These are phyloP conservation scores for Ceratobasidium sp. DNA, from an alignment of 1,284 basidiomycete species.

Conservation along the genomic window DNA sequence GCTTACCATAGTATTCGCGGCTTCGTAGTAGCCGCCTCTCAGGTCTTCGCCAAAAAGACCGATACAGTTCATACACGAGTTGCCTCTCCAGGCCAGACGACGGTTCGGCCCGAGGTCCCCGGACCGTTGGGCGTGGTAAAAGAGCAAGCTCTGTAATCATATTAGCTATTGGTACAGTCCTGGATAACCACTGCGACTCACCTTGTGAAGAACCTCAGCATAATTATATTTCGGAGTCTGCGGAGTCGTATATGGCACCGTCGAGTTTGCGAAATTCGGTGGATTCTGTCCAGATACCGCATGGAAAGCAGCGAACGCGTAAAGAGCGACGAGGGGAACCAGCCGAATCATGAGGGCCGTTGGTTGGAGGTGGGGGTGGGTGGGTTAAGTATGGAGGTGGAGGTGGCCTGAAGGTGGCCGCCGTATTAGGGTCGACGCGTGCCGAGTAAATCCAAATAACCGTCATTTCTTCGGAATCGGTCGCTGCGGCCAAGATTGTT, in stretches of 20 bases:
- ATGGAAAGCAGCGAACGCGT: not conserved
- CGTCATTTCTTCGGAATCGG: not conserved
- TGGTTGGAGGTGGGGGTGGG: not conserved
- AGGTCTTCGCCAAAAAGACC: constrained; percentile 46
- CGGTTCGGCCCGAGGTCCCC: constrained; percentile 47
- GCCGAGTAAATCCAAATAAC: not conserved
- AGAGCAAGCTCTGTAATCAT: constrained; percentile 48
- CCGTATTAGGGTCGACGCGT: not conserved
- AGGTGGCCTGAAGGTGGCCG: not conserved
- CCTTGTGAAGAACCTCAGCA: constrained; percentile 49
- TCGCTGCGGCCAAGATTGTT: not conserved
- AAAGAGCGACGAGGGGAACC: not conserved
- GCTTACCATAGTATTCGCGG: constrained; percentile 48
- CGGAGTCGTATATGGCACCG: constrained; percentile 44
- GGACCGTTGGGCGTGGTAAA: constrained; percentile 48
- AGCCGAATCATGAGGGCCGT: not conserved
- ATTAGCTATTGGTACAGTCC: not conserved
- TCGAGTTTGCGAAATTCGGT: constrained; percentile 47
- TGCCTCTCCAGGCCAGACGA: constrained; percentile 46
- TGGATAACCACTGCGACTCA: not conserved
- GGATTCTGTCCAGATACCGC: constrained; percentile 25
- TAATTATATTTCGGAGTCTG: constrained; percentile 47
- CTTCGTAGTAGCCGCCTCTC: constrained; percentile 48
- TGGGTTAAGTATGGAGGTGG: not conserved
- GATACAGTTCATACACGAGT: constrained; percentile 46